Evolutionary conservation across 805 yeast species (phyloP).

Genomic region (Nakazawaea ambrosiae): DNA sequence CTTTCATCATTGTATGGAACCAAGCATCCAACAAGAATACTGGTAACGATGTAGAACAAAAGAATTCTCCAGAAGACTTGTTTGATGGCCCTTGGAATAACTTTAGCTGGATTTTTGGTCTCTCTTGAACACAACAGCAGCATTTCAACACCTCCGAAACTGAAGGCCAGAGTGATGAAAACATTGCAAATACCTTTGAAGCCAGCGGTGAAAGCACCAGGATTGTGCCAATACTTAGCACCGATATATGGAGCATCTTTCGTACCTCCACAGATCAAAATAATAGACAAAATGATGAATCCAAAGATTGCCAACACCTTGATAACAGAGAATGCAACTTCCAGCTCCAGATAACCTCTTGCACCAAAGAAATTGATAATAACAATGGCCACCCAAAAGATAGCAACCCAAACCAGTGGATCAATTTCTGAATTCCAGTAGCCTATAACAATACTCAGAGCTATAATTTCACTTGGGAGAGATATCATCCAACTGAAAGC

Average conservation of each 20-base stretch:
- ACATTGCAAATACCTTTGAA: conserved; percentile 49
- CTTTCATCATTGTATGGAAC: conserved; percentile 37
- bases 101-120: conserved; percentile 37
- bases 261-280: conserved; percentile 42
- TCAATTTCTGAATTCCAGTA: conserved; percentile 37
- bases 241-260: conserved; percentile 35
- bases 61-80: conserved; percentile 51
- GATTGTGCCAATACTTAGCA: conserved; percentile 38
- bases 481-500: conserved; percentile 45
- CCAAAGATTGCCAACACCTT: conserved; percentile 44
- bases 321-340: conserved; percentile 39
- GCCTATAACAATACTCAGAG: conserved; percentile 45
- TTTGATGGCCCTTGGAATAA: conserved; percentile 46
- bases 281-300: conserved; percentile 47
- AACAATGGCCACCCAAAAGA: conserved; percentile 40
- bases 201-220: conserved; percentile 34
- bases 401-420: conserved; percentile 42
- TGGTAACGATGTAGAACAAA: conserved; percentile 36
- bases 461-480: conserved; percentile 44
- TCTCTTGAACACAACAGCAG: conserved; percentile 46
- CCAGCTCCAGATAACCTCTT: conserved; percentile 48
- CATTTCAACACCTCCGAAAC: conserved; percentile 47
- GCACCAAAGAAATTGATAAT: conserved; percentile 47
- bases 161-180: conserved; percentile 50
- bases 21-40: conserved; percentile 36